Evolutionary conservation across 805 yeast species (phyloP).

Genomic region (Komagataella phaffii): DNA sequence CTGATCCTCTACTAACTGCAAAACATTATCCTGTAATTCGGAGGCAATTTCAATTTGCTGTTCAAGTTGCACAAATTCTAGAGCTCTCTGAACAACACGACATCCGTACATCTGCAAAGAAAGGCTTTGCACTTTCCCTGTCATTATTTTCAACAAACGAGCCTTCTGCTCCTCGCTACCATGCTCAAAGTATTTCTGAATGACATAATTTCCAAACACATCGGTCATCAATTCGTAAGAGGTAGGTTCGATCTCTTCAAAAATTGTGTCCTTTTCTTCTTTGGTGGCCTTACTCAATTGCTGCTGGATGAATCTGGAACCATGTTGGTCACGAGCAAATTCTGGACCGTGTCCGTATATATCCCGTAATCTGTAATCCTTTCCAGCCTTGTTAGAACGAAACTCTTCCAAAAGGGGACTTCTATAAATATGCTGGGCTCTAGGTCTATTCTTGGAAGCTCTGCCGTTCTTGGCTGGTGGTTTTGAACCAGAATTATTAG

Average conservation of each 20-base stretch:
- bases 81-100: constrained; percentile 89
- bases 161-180: constrained; percentile 62
- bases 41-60: constrained; percentile 56
- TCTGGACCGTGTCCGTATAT: constrained; percentile 81
- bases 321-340: constrained; percentile 92
- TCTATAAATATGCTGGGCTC: constrained; percentile 31
- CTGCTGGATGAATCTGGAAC: constrained; percentile 93
- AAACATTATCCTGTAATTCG: constrained; percentile 49
- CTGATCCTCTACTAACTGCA: constrained; percentile 79
- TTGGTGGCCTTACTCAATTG: constrained; percentile 49
- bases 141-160: constrained; percentile 56
- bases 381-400: constrained; percentile 45
- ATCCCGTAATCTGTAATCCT: constrained; percentile 54
- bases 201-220: constrained; percentile 95
- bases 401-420: constrained; percentile 80
- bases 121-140: constrained; percentile 57
- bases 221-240: constrained; percentile 80
- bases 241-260: constrained; percentile 68
- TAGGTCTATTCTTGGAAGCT: not conserved
- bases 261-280: constrained; percentile 69
- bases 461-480: not conserved
- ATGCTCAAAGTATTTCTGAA: constrained; percentile 83
- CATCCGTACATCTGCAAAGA: constrained; percentile 97
- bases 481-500: not conserved
- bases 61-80: constrained; percentile 52